These are phyloP conservation scores for Kwoniella heveanensis DNA, from an alignment of 768 basidiomycete genomes.

Conservation along the genomic window DNA sequence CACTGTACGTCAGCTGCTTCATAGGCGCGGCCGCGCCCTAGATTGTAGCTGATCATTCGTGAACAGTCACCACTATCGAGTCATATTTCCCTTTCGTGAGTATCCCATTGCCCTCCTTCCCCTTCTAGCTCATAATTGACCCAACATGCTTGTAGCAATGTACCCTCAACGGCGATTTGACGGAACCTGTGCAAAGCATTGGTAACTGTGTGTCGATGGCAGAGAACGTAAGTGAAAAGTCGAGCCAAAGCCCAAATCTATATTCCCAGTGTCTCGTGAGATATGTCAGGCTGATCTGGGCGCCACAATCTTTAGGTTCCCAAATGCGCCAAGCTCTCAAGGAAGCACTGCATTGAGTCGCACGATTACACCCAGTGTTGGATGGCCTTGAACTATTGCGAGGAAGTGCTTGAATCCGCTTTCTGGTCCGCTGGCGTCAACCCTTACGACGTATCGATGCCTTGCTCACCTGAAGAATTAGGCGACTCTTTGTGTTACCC, in stretches of 20 bases:
- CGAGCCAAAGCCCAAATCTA: no score
- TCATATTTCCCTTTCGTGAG: slow-evolving; percentile 50
- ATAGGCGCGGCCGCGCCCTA: neutral
- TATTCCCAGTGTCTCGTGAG: no score
- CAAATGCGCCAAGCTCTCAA: slow-evolving; percentile 66
- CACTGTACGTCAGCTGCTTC: slow-evolving; percentile 28
- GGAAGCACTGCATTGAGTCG: slow-evolving; percentile 65
- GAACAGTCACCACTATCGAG: slow-evolving; percentile 35
- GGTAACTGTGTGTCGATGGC: slow-evolving; percentile 50
- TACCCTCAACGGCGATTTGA: slow-evolving; percentile 39
- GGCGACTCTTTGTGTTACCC: slow-evolving; percentile 65
- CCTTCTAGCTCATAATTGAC: neutral
- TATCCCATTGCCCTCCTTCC: neutral
- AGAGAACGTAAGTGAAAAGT: slow-evolving; percentile 39
- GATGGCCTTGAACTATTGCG: slow-evolving; percentile 71
- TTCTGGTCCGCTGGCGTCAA: slow-evolving; percentile 58
- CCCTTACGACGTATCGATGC: slow-evolving; percentile 67
- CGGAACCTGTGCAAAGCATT: slow-evolving; percentile 44
- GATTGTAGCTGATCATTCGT: neutral
- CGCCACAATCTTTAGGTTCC: slow-evolving; percentile 59
- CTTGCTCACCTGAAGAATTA: slow-evolving; percentile 61
- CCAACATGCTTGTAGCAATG: slow-evolving; percentile 35
- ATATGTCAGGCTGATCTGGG: neutral
- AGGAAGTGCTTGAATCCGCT: slow-evolving; percentile 60
- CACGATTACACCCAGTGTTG: slow-evolving; percentile 70